Evolutionary conservation across 2,329 filamentous ascomycete species (phyloP).

Genomic region (Zalaria sp.): DNA sequence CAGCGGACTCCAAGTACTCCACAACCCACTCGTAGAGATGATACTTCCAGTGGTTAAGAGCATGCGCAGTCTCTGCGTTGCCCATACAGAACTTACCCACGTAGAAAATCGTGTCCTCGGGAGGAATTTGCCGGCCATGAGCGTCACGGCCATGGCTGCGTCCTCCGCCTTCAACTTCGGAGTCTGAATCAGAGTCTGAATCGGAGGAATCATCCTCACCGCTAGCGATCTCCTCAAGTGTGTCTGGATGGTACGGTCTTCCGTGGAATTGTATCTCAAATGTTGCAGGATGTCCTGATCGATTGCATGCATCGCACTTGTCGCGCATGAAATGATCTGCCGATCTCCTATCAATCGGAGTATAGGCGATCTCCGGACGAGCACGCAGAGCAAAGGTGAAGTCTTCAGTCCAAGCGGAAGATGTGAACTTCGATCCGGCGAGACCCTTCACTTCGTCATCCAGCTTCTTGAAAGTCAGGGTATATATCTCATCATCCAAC

Average conservation of each 20-base stretch:
- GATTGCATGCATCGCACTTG: constrained; percentile 58
- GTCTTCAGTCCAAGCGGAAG: constrained; percentile 52
- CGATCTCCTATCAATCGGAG: constrained; percentile 25
- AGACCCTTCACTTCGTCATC: constrained; percentile 56
- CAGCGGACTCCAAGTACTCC: constrained; percentile 43
- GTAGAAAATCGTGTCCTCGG: constrained; percentile 33
- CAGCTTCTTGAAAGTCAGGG: constrained; percentile 55
- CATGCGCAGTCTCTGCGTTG: constrained; percentile 57
- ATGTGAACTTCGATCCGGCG: constrained; percentile 57
- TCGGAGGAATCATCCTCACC: constrained; percentile 44
- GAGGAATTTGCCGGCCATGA: constrained; percentile 32
- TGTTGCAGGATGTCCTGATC: constrained; percentile 52
- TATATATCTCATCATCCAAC: constrained; percentile 49
- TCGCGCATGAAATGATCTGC: constrained; percentile 23
- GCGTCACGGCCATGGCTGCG: constrained; percentile 29
- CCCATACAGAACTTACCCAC: constrained; percentile 44
- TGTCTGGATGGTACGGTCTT: constrained; percentile 49
- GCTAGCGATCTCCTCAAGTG: constrained; percentile 46
- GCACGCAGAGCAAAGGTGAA: constrained; percentile 54
- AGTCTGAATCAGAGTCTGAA: constrained; percentile 24
- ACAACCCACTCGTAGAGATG: constrained; percentile 61
- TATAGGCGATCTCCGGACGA: constrained; percentile 46
- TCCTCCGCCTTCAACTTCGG: constrained; percentile 16
- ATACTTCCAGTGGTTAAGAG: constrained; percentile 61
- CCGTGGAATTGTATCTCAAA: constrained; percentile 50